Percentiles rank a stretch among this genome's conserved stretches.
Evolutionary conservation across 78 protist species (phyloP).

Genomic region (Dictyostelium firmibasis): DNA sequence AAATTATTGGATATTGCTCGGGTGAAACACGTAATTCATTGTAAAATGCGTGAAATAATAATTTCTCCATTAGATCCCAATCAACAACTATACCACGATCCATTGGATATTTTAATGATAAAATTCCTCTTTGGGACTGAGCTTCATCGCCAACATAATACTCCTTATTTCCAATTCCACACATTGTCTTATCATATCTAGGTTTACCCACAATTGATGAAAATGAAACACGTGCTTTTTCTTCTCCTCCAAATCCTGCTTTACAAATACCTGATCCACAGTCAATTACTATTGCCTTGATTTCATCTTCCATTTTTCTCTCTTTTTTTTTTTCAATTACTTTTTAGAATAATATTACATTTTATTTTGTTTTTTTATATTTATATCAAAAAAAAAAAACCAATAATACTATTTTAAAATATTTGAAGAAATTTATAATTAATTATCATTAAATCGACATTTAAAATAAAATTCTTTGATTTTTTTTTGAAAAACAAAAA

Average conservation of each 20-base stretch:
- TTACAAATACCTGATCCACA: constrained; percentile 88
- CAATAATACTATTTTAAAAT: too few relatives aligned
- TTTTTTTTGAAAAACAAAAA: background rate
- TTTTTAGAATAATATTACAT: background rate
- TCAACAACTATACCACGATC: background rate
- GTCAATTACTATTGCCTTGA: constrained; percentile 85
- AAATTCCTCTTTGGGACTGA: constrained; percentile 2
- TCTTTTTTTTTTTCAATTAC: background rate
- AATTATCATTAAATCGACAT: background rate
- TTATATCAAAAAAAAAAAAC: too few relatives aligned
- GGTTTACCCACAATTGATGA: constrained; percentile 87
- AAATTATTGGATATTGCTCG: background rate
- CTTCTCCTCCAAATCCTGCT: constrained; percentile 92
- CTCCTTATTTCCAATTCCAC: constrained; percentile 84
- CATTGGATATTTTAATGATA: background rate
- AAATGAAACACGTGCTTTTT: constrained; percentile 69
- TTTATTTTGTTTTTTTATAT: too few relatives aligned
- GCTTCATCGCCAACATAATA: constrained; percentile 84
- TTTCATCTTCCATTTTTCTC: background rate
- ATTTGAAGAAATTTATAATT: background rate
- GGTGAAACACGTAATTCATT: background rate
- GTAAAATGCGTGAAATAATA: background rate
- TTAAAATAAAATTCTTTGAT: background rate
- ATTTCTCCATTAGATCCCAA: background rate
- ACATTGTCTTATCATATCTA: constrained; percentile 86